Percentiles rank a stretch among this genome's conserved stretches.
phyloP scores from a whole-genome alignment of 441 rosid genomes.

The Theobroma grandiflorum region DNA sequence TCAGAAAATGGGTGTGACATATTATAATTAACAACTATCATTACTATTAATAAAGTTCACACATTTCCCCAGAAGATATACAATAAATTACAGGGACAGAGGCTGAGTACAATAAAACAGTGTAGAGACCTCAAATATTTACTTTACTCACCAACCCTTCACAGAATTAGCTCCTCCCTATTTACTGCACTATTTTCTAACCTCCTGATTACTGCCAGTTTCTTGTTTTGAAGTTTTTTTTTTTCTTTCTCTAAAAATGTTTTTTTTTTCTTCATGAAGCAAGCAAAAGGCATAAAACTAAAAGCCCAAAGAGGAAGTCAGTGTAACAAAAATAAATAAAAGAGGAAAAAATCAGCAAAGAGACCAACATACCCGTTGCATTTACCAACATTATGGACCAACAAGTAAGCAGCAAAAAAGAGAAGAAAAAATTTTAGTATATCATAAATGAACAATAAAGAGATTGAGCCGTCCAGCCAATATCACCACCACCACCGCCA shows the following conservation, averaged over 20 bases:
- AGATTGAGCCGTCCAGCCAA: constrained; percentile 94
- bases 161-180: constrained; percentile 4
- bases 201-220: background rate
- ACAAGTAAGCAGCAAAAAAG: constrained; percentile 14
- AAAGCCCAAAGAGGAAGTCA: constrained; percentile 4
- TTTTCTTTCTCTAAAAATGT: background rate
- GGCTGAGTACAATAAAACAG: constrained; percentile 31
- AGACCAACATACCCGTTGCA: constrained; percentile 9
- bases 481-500: constrained; percentile 49
- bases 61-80: constrained; percentile 47
- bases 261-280: constrained; percentile 9
- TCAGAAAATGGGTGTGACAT: background rate
- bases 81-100: constrained; percentile 31
- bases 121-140: constrained; percentile 20
- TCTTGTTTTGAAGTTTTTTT: background rate
- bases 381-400: constrained; percentile 23
- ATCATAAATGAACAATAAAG: constrained; percentile 20
- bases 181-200: constrained; percentile 15
- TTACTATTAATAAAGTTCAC: constrained; percentile 19
- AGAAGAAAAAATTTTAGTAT: constrained; percentile 30
- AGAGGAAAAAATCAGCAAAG: background rate
- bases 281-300: background rate
- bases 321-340: background rate
- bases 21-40: constrained; percentile 1
- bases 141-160: constrained; percentile 25